These are phyloP conservation scores for Endoconidiophora polonica DNA, from an alignment of 2,329 filamentous ascomycete genomes.

Conservation along the genomic window DNA sequence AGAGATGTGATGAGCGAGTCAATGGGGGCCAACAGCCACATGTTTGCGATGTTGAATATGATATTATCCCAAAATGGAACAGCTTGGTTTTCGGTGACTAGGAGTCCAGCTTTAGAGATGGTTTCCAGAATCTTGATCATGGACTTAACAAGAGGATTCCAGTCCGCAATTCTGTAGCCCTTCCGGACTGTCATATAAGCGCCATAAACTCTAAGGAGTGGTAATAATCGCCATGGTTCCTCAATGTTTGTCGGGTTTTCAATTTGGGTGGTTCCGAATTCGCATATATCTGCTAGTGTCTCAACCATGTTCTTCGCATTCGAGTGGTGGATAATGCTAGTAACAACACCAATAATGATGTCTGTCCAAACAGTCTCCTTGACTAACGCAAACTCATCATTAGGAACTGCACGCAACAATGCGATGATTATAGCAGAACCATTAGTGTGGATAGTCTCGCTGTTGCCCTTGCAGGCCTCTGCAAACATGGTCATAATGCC, in stretches of 20 bases:
- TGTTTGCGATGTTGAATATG: slow-evolving; percentile 43
- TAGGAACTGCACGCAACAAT: slow-evolving; percentile 34
- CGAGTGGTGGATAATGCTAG: slow-evolving; percentile 70
- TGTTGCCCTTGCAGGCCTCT: slow-evolving; percentile 56
- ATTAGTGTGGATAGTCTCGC: slow-evolving; percentile 41
- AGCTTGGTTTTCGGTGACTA: slow-evolving; percentile 22
- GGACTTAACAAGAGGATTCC: slow-evolving; percentile 46
- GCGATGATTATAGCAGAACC: slow-evolving; percentile 35
- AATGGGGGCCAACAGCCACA: slow-evolving; percentile 62
- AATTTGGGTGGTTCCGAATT: slow-evolving; percentile 25
- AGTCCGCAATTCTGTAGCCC: slow-evolving; percentile 56
- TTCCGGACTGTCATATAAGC: slow-evolving; percentile 64
- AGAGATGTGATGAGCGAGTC: slow-evolving; percentile 60
- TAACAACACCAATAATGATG: slow-evolving; percentile 59
- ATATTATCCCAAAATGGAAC: slow-evolving; percentile 38
- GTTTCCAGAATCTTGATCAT: slow-evolving; percentile 35
- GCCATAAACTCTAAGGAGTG: slow-evolving; percentile 45
- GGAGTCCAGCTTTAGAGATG: slow-evolving; percentile 25
- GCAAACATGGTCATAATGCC: slow-evolving; percentile 86
- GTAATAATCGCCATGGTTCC: slow-evolving; percentile 18
- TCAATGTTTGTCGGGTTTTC: slow-evolving; percentile 16
- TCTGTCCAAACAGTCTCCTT: slow-evolving; percentile 39
- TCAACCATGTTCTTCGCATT: slow-evolving; percentile 56
- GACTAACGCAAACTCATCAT: slow-evolving; percentile 31
- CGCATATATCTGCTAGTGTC: slow-evolving; percentile 44